These are phyloP conservation scores for Trichoderma virens DNA, from an alignment of 495 filamentous ascomycete genomes.

Conservation along the genomic window DNA sequence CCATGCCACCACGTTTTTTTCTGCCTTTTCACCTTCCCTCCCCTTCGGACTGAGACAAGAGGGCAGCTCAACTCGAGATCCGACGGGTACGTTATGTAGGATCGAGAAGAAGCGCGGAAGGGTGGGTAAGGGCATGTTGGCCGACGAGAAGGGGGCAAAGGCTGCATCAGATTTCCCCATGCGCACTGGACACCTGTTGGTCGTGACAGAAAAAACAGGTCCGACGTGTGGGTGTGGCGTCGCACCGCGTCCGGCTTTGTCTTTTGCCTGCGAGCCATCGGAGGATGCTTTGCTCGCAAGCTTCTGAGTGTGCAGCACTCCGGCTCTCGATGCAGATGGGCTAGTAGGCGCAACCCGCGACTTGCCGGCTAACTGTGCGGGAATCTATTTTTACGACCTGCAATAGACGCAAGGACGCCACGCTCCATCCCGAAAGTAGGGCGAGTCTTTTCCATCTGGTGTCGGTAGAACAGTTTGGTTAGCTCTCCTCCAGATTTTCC, in stretches of 20 bases:
- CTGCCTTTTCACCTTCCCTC: background rate
- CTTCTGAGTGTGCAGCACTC: background rate
- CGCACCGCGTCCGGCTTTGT: background rate
- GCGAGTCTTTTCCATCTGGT: background rate
- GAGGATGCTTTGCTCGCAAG: background rate
- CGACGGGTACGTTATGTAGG: constrained; percentile 5
- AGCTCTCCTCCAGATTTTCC: background rate
- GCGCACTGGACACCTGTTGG: background rate
- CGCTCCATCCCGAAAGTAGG: background rate
- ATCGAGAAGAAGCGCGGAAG: background rate
- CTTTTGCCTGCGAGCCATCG: constrained; percentile 4
- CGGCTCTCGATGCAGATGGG: background rate
- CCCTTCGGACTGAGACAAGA: constrained; percentile 4
- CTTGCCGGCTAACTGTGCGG: background rate
- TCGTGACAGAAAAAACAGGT: background rate
- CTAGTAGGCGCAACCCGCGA: background rate
- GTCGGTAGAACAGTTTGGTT: background rate
- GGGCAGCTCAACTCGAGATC: background rate
- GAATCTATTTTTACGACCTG: background rate
- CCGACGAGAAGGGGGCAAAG: background rate
- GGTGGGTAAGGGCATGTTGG: background rate
- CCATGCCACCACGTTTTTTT: background rate
- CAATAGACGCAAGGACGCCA: background rate
- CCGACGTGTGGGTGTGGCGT: constrained; percentile 4
- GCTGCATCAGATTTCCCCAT: background rate